A percentile compares a stretch with the other conserved stretches of the same genome.
phyloP scores from a whole-genome alignment of 495 filamentous ascomycete genomes.

The Aspergillus ellipticus region DNA sequence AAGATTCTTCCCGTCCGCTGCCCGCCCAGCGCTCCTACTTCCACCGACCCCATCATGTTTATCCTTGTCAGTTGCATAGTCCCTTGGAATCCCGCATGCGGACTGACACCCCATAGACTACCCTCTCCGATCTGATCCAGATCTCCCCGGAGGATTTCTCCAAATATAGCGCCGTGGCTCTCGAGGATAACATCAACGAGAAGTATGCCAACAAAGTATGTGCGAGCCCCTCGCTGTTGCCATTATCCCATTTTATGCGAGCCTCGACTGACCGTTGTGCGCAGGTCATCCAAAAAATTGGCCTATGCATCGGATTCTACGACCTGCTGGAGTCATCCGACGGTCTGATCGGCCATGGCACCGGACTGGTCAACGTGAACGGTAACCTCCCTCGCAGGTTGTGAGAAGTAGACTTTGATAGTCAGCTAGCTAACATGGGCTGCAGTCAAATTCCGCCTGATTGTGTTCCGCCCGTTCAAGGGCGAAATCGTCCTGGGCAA shows the following conservation, averaged over 20 bases:
- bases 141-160: constrained; percentile 82
- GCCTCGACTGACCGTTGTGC: not conserved
- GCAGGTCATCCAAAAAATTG: constrained; percentile 71
- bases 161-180: constrained; percentile 69
- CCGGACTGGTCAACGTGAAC: constrained; percentile 86
- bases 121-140: constrained; percentile 86
- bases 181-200: constrained; percentile 90
- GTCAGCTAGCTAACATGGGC: not conserved
- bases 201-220: constrained; percentile 91
- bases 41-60: constrained; percentile 43
- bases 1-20: not conserved
- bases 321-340: constrained; percentile 84
- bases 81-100: constrained; percentile 5
- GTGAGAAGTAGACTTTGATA: not conserved
- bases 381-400: constrained; percentile 43
- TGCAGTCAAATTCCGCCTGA: constrained; percentile 81
- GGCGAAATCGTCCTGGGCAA: constrained; percentile 80
- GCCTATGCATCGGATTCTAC: constrained; percentile 87
- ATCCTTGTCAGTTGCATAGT: constrained; percentile 40
- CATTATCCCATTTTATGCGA: not conserved
- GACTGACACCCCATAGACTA: constrained; percentile 41
- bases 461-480: constrained; percentile 95
- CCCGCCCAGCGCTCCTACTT: not conserved
- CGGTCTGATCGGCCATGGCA: constrained; percentile 86
- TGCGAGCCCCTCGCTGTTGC: not conserved